Conservation (phyloP, 2,329 filamentous ascomycete genomes). For the Hypoxylon sp. region DNA sequence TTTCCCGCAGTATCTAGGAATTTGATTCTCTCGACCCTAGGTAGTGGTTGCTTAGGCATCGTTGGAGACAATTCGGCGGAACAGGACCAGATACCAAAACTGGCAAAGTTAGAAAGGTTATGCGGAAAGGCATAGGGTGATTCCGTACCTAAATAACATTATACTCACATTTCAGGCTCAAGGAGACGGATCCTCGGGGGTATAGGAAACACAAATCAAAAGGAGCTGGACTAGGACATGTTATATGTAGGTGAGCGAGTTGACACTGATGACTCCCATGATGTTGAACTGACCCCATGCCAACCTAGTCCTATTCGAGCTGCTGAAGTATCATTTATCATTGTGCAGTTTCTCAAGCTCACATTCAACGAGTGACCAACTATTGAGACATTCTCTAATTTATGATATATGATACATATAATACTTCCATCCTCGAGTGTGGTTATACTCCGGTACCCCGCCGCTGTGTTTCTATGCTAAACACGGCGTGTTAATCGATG, state of each 20-base stretch:
- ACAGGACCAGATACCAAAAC: neutral
- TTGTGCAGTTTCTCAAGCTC: neutral
- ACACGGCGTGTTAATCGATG: conserved; percentile 38
- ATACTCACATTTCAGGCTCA: neutral
- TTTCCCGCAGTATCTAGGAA: neutral
- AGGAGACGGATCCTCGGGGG: neutral
- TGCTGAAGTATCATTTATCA: neutral
- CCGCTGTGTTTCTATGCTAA: neutral
- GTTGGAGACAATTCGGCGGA: neutral
- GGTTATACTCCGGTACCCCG: neutral
- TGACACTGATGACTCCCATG: neutral
- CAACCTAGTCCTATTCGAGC: neutral
- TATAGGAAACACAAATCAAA: neutral
- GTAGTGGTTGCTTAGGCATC: neutral
- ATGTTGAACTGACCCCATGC: conserved; percentile 15
- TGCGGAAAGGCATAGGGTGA: neutral
- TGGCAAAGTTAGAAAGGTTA: neutral
- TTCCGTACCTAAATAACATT: neutral
- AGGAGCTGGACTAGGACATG: neutral
- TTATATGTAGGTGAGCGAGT: neutral
- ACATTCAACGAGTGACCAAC: neutral
- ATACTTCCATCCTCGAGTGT: neutral
- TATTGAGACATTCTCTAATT: neutral
- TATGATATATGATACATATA: neutral
- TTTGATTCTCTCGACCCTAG: neutral